Evolutionary conservation across 345 rosid genomes (phyloP).

Genomic region (Conringia planisiliqua): DNA sequence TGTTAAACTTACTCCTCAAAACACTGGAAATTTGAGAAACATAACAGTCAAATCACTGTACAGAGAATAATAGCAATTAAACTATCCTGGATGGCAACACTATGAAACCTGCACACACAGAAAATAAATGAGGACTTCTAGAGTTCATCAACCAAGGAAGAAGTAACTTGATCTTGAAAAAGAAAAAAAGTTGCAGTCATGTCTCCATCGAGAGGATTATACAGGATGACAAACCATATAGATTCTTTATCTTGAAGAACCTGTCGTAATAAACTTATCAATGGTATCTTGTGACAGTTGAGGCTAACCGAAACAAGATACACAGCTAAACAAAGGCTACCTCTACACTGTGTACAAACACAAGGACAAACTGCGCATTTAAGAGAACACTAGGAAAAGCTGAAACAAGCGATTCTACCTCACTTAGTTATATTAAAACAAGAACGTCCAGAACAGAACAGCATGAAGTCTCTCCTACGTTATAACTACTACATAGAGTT

Average conservation of each 20-base stretch:
- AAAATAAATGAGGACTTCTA: neutral
- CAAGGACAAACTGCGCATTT: neutral
- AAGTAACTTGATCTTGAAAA: neutral
- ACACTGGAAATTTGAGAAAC: neutral
- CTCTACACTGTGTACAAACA: neutral
- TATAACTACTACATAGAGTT: constrained; percentile 25
- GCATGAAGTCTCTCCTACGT: constrained; percentile 24
- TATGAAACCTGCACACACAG: constrained; percentile 22
- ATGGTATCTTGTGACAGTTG: neutral
- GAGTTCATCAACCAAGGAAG: neutral
- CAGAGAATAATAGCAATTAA: neutral
- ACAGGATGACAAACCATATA: neutral
- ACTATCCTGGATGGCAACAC: constrained; percentile 1
- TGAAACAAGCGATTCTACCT: constrained; percentile 16
- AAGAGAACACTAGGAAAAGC: neutral
- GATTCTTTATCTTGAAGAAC: neutral
- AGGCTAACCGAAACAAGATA: neutral
- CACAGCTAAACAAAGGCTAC: constrained; percentile 8
- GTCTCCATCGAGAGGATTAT: neutral
- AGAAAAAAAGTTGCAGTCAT: neutral
- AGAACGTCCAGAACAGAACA: constrained; percentile 7
- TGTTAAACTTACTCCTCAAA: constrained; percentile 12
- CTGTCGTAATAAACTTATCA: neutral
- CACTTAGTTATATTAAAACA: constrained; percentile 5
- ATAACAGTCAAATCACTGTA: neutral